Base-by-base conservation (phyloP, 805 yeast genomes). In the Ogataea kodamae region DNA sequence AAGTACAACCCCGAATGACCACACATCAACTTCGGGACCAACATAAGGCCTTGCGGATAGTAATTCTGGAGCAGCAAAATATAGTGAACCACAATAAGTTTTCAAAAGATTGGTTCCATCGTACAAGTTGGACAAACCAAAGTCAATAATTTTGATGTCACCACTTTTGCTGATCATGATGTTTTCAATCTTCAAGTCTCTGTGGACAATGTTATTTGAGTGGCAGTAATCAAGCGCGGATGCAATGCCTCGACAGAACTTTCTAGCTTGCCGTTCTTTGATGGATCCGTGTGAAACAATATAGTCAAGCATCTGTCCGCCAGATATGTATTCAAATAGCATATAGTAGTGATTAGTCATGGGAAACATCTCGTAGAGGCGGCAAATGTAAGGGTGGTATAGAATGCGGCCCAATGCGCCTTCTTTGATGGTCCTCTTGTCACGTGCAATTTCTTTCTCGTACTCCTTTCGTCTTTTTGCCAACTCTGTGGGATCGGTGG, bases 31-130 rank as follows among this genome's bases (percentile, higher is more conserved):
- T 58, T 92, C 98, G 1, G 98, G 98, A 0, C 98, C 99, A 22
- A 74, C 68, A 52, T 92, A 92, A 1, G 96, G 97, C 46, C 78
- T 78, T 1, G 97, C 98, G 39, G 85, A 83, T 34, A 92, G 67
- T 47, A 92, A 69, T 59, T 92, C 99, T 0, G 99, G 99, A 0
- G 99, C 98, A 1, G 98, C 99, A 72, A 92, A 92, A 58, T 92
- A 92, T 32, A 92, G 68, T 1, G 97, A 88, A 3, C 99, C 99
- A 68, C 99, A 92, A 55, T 86, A 92, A 1, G 99, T 92, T 54
- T 84, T 86, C 54, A 92, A 74, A 35, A 87, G 65, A 25, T 78
- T 68, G 40, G 74, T 73, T 12, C 78, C 75, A 28, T 87, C 77
- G 57, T 75, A 92, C 57, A 92, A 64, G 62, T 92, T 92, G 9